phyloP scores from a whole-genome alignment of 2,329 filamentous ascomycete genomes.

The Fusarium torreyae region DNA sequence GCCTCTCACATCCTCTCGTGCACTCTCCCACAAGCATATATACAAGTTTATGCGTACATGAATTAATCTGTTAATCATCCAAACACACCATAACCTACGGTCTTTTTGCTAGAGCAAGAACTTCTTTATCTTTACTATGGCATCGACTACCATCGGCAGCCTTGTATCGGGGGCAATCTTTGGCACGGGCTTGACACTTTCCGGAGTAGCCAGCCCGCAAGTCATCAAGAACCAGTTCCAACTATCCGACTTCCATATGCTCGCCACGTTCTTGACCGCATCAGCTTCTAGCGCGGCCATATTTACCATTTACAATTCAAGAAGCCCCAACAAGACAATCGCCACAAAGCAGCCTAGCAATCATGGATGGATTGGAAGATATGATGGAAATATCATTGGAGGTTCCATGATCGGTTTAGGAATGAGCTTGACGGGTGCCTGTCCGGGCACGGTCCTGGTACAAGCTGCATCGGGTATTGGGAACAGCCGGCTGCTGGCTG shows the following conservation, averaged over 20 bases:
- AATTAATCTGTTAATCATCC: no score
- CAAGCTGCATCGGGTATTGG: conserved; percentile 19
- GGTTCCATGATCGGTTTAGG: conserved; percentile 29
- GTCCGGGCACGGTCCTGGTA: conserved; percentile 28
- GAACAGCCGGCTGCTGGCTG: not conserved
- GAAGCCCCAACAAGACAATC: not conserved
- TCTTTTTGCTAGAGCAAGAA: no score
- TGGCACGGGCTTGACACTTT: not conserved
- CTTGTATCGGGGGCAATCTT: not conserved
- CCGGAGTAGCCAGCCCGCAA: not conserved
- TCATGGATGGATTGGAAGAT: conserved; percentile 15
- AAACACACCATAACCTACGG: no score
- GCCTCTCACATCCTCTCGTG: not conserved
- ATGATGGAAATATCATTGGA: conserved; percentile 26
- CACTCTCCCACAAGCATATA: not conserved
- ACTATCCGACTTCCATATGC: not conserved
- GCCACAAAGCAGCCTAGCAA: conserved; percentile 4
- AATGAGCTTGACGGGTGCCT: conserved; percentile 34
- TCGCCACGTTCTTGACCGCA: not conserved
- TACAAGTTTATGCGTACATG: no score
- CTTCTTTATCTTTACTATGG: not conserved
- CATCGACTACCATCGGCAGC: not conserved
- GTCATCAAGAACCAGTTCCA: not conserved
- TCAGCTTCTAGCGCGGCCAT: not conserved
- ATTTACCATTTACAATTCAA: conserved; percentile 11